Percentiles rank a stretch among this genome's conserved stretches.
Evolutionary conservation across 257 asterid species (phyloP).

Genomic region (Nyctanthes arbortristis): DNA sequence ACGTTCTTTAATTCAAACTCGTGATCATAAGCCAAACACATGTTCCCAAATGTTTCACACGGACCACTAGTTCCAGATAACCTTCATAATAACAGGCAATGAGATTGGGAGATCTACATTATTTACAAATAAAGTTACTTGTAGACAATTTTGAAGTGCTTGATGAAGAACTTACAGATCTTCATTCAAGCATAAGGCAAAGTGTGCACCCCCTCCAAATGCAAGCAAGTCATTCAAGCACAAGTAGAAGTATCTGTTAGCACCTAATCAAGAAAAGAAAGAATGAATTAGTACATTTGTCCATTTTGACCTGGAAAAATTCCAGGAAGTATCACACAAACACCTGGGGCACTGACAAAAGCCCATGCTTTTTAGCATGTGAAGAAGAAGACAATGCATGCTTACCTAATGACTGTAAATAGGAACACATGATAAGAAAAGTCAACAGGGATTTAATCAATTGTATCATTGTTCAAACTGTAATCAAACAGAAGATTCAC

Average conservation of each 20-base stretch:
- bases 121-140: background rate
- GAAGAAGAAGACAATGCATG: background rate
- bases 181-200: constrained; percentile 78
- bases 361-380: background rate
- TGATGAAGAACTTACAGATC: constrained; percentile 68
- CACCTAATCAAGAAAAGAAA: constrained; percentile 50
- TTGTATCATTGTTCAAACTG: no score
- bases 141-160: background rate
- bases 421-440: background rate
- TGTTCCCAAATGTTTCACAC: constrained; percentile 91
- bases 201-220: constrained; percentile 89
- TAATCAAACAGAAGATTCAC: background rate
- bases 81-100: constrained; percentile 32
- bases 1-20: constrained; percentile 83
- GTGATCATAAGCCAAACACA: constrained; percentile 77
- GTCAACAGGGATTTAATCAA: no score
- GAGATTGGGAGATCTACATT: constrained; percentile 5
- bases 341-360: background rate
- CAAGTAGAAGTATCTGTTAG: constrained; percentile 81
- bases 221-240: constrained; percentile 89
- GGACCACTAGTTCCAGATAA: constrained; percentile 89
- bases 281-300: background rate
- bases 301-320: background rate
- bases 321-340: background rate
- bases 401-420: background rate